Conservation (phyloP, 129 eudicot genomes). For the Lactuca saligna region DNA sequence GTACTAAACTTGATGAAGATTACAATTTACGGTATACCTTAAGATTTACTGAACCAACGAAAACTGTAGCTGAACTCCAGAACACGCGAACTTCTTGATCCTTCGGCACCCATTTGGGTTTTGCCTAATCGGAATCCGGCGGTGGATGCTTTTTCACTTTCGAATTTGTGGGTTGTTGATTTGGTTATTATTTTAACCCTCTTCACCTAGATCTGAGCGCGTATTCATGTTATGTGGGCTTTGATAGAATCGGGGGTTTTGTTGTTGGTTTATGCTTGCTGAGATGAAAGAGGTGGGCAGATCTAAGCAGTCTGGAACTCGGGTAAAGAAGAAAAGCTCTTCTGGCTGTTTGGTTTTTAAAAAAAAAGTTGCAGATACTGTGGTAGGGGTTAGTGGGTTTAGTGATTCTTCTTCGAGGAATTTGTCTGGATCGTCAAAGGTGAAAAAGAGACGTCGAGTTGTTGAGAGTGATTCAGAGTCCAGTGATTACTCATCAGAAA, state of each 20-base stretch:
- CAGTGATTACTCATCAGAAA: constrained; percentile 49
- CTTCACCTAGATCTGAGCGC: constrained; percentile 9
- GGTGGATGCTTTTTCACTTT: neutral
- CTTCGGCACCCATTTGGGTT: neutral
- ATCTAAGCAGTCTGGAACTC: constrained; percentile 47
- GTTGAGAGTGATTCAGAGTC: constrained; percentile 37
- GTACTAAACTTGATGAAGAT: neutral
- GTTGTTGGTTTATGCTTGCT: constrained; percentile 18
- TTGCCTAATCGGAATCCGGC: neutral
- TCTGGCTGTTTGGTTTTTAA: constrained; percentile 69
- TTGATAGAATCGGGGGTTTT: constrained; percentile 1
- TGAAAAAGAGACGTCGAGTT: constrained; percentile 49
- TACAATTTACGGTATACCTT: neutral
- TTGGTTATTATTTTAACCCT: neutral
- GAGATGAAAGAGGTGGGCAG: constrained; percentile 51
- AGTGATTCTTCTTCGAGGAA: constrained; percentile 23
- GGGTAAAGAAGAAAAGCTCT: constrained; percentile 55
- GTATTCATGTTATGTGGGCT: neutral
- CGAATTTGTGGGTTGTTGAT: neutral
- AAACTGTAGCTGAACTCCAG: neutral
- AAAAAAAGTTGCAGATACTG: constrained; percentile 37
- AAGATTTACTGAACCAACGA: neutral
- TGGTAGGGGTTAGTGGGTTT: neutral
- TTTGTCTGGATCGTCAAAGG: constrained; percentile 19
- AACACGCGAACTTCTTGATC: neutral